phyloP scores from a whole-genome alignment of 148 eudicot species.

The Cornus suecica region DNA sequence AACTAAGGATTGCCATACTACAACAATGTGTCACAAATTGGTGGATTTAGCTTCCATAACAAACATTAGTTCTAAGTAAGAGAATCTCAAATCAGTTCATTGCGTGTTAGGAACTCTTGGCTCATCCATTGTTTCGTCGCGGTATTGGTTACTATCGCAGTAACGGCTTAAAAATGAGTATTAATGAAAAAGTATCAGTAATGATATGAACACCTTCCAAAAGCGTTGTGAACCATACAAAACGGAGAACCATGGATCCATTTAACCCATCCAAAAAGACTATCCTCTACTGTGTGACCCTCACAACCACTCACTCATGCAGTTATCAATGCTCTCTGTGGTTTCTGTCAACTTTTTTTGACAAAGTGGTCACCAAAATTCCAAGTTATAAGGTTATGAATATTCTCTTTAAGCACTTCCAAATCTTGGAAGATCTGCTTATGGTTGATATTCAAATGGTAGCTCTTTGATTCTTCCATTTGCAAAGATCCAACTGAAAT shows the following conservation, averaged over 20 bases:
- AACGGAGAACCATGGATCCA: too few species aligned
- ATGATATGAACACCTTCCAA: too few species aligned
- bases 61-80: not conserved
- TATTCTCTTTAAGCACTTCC: not conserved
- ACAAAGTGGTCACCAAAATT: not conserved
- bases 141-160: too few species aligned
- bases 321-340: not conserved
- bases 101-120: not conserved
- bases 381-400: not conserved
- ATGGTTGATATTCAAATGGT: constrained; percentile 18
- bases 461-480: constrained; percentile 46
- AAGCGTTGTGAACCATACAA: too few species aligned
- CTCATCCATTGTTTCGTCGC: too few species aligned
- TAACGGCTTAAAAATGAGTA: too few species aligned
- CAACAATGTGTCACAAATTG: not conserved
- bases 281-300: too few species aligned
- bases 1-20: not conserved
- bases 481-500: constrained; percentile 28
- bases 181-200: too few species aligned
- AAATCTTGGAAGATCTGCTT: constrained; percentile 8
- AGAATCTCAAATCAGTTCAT: not conserved
- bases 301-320: too few species aligned
- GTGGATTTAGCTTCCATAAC: not conserved
- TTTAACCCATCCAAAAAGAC: too few species aligned
- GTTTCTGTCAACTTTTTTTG: not conserved